phyloP scores from a whole-genome alignment of 129 eudicot species.

The Smallanthus sonchifolius region DNA sequence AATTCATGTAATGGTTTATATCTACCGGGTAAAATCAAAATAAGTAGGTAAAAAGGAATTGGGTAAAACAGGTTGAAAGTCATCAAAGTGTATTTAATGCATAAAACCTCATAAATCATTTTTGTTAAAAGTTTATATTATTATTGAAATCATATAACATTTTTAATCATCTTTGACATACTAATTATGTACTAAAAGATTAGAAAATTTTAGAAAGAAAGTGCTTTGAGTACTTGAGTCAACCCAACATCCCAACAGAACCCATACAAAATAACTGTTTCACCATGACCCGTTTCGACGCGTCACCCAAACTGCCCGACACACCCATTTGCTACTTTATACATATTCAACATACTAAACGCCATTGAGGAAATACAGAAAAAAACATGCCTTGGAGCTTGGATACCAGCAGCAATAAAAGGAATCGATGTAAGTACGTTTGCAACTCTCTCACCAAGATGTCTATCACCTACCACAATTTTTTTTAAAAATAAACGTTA shows the following conservation, averaged over 20 bases:
- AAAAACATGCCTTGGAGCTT: slow-evolving; percentile 68
- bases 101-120: not conserved
- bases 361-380: slow-evolving; percentile 1
- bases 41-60: not conserved
- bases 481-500: not conserved
- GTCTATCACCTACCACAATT: slow-evolving; percentile 57
- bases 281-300: not conserved
- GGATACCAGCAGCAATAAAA: slow-evolving; percentile 79
- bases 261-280: not conserved
- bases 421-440: slow-evolving; percentile 92
- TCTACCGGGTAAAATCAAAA: not conserved
- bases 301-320: not conserved
- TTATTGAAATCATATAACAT: not conserved
- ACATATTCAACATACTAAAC: slow-evolving; percentile 4
- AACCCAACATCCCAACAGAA: slow-evolving; percentile 1
- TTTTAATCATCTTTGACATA: not conserved
- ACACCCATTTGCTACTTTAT: not conserved
- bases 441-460: slow-evolving; percentile 67
- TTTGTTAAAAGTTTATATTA: not conserved
- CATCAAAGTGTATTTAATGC: not conserved
- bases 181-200: not conserved
- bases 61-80: not conserved
- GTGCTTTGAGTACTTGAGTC: not conserved
- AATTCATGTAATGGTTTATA: not conserved
- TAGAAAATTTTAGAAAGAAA: not conserved